These are phyloP conservation scores for Cyanidiococcus yangmingshanensis DNA, from an alignment of 23 red algal species.

Conservation along the genomic window DNA sequence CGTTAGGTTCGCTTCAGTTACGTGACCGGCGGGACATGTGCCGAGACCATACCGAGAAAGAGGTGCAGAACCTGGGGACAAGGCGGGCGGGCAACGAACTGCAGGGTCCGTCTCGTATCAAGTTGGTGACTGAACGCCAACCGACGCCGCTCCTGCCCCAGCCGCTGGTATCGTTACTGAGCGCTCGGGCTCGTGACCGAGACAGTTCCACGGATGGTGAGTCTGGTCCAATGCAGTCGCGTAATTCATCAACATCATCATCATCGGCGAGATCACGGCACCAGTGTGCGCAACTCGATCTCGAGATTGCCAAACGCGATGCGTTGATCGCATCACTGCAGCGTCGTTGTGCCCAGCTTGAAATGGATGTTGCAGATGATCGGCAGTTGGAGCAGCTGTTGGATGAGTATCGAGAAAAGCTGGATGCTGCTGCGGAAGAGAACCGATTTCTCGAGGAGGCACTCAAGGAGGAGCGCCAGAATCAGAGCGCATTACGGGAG, in stretches of 20 bases:
- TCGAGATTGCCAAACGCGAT: constrained; percentile 2
- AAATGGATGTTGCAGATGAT: neutral
- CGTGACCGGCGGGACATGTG: too few relatives aligned
- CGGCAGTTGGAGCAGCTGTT: constrained; percentile 6
- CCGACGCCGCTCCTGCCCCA: neutral
- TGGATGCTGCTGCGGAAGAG: constrained; percentile 15
- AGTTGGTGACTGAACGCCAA: neutral
- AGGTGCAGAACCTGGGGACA: neutral
- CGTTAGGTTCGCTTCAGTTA: too few relatives aligned
- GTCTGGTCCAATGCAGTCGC: neutral
- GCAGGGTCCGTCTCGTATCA: neutral
- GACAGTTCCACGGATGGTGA: too few relatives aligned
- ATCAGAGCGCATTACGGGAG: neutral
- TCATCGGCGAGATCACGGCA: neutral
- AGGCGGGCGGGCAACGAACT: neutral
- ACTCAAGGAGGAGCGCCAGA: neutral
- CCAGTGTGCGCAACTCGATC: neutral
- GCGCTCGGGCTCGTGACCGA: neutral
- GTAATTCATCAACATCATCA: neutral
- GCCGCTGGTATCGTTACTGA: neutral
- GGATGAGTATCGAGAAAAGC: constrained; percentile 13
- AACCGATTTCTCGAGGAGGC: neutral
- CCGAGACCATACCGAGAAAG: neutral
- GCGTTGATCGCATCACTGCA: neutral
- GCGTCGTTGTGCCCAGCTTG: neutral